These are phyloP conservation scores for Medicago arabica DNA, from an alignment of 306 rosid species.

Conservation along the genomic window DNA sequence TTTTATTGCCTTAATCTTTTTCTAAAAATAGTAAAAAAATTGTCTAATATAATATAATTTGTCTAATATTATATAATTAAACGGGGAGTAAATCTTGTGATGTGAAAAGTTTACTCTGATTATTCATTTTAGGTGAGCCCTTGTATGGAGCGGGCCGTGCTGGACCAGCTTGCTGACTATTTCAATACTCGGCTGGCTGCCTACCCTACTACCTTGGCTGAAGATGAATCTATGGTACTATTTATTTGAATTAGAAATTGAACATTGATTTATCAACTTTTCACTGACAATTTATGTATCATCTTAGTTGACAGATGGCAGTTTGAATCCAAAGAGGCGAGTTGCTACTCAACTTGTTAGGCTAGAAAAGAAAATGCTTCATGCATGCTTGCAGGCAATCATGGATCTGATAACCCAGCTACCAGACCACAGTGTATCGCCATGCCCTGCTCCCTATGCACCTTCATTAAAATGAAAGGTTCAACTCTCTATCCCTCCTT, in stretches of 20 bases:
- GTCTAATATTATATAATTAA: not conserved
- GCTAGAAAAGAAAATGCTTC: conserved; percentile 87
- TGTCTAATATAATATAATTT: not conserved
- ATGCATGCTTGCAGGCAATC: conserved; percentile 80
- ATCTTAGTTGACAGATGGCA: conserved; percentile 66
- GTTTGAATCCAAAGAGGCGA: conserved; percentile 79
- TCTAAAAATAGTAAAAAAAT: not conserved
- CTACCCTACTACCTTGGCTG: conserved; percentile 87
- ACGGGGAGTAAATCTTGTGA: conserved; percentile 27
- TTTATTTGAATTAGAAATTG: conserved; percentile 15
- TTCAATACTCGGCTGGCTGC: conserved; percentile 78
- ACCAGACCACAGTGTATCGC: conserved; percentile 79
- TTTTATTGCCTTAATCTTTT: conserved; percentile 19
- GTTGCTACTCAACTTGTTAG: conserved; percentile 85
- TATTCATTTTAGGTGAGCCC: conserved; percentile 72
- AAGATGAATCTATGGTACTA: conserved; percentile 83
- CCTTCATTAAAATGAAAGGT: conserved; percentile 79
- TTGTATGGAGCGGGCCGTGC: conserved; percentile 91
- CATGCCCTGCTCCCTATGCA: conserved; percentile 91
- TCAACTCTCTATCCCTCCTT: not conserved
- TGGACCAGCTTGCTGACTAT: conserved; percentile 88
- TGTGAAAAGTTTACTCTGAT: conserved; percentile 33
- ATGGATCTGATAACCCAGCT: conserved; percentile 66
- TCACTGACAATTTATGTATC: conserved; percentile 39
- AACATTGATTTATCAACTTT: conserved; percentile 16